These are phyloP conservation scores for Candida sanyiensis DNA, from an alignment of 805 yeast species.

Conservation along the genomic window DNA sequence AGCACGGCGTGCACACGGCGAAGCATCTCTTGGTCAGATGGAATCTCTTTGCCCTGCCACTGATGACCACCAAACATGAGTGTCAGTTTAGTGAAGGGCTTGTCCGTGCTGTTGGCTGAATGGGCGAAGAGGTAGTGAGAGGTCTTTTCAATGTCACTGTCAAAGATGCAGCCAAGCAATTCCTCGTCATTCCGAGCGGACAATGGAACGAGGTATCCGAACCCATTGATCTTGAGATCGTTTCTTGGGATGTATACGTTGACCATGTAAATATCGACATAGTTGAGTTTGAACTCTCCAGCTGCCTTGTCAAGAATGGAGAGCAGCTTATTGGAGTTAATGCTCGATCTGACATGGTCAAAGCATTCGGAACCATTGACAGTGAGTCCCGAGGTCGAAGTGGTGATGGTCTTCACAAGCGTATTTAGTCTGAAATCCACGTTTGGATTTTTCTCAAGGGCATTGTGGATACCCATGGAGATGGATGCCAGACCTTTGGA, in stretches of 20 bases:
- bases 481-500: conserved; percentile 51
- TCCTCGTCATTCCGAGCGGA: conserved; percentile 42
- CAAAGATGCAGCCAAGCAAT: conserved; percentile 83
- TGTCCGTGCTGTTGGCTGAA: conserved; percentile 12
- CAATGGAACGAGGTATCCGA: conserved; percentile 82
- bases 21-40: conserved; percentile 20
- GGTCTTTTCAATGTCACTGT: conserved; percentile 73
- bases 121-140: conserved; percentile 28
- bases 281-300: conserved; percentile 18
- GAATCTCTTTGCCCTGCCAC: conserved; percentile 3
- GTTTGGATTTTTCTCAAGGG: conserved; percentile 35
- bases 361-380: conserved; percentile 21
- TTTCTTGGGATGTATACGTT: conserved; percentile 55
- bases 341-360: conserved; percentile 58
- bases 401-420: conserved; percentile 16
- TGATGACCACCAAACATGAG: conserved; percentile 86
- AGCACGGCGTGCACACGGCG: conserved; percentile 34
- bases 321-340: conserved; percentile 40
- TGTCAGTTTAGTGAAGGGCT: conserved; percentile 63
- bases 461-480: conserved; percentile 38
- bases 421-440: conserved; percentile 33
- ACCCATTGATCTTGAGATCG: conserved; percentile 52
- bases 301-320: conserved; percentile 6
- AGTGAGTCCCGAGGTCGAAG: not conserved
- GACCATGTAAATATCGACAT: conserved; percentile 51